phyloP scores from a whole-genome alignment of 1,284 basidiomycete genomes.

The Phellopilus nigrolimitatus region DNA sequence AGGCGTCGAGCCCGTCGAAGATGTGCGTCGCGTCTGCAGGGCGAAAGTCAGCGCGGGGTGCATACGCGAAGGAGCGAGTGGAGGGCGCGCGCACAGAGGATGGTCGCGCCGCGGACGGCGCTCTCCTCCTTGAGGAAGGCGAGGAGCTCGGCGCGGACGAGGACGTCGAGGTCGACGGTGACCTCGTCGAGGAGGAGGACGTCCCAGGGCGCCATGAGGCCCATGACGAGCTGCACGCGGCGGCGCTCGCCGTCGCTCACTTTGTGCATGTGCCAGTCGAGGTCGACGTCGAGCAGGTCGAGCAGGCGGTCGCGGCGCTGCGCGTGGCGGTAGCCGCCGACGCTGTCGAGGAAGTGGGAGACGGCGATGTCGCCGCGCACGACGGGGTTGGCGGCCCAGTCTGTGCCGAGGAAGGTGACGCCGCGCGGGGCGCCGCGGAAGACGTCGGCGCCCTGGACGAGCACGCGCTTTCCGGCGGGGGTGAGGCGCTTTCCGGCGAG shows the following conservation, averaged over 20 bases:
- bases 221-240: conserved; percentile 93
- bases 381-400: conserved; percentile 97
- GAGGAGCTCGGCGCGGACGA: conserved; percentile 90
- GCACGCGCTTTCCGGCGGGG: conserved; percentile 54
- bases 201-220: conserved; percentile 95
- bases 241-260: conserved; percentile 97
- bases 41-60: background rate
- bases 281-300: conserved; percentile 90
- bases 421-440: conserved; percentile 72
- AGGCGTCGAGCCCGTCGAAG: conserved; percentile 82
- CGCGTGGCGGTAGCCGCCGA: conserved; percentile 94
- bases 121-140: conserved; percentile 86
- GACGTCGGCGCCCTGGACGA: conserved; percentile 79
- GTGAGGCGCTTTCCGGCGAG: conserved; percentile 87
- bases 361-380: conserved; percentile 90
- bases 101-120: conserved; percentile 77
- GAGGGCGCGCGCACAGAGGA: conserved; percentile 66
- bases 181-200: conserved; percentile 94
- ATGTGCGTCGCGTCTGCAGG: conserved; percentile 88
- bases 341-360: conserved; percentile 87
- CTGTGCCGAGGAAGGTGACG: conserved; percentile 88
- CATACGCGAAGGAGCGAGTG: conserved; percentile 12
- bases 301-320: conserved; percentile 82
- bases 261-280: conserved; percentile 89
- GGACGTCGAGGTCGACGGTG: conserved; percentile 97